Conservation (phyloP, 495 filamentous ascomycete genomes). For the Trichoderma orchidacearum region DNA sequence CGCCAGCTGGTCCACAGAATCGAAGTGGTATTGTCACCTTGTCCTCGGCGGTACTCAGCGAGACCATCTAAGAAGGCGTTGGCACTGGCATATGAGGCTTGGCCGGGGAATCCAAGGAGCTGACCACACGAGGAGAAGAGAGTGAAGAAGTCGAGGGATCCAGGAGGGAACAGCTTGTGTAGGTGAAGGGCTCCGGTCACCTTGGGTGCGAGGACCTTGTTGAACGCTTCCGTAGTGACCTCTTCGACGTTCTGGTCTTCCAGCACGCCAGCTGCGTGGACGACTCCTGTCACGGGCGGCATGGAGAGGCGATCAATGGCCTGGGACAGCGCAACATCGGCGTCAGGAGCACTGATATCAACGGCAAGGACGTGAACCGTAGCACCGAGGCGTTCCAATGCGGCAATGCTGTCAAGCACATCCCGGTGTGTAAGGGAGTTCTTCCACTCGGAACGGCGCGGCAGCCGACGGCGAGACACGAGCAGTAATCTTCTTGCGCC, state of each 20-base stretch:
- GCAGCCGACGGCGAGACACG: slow-evolving; percentile 10
- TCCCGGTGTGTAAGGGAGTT: not conserved
- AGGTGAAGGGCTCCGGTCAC: slow-evolving; percentile 24
- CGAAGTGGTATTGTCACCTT: slow-evolving; percentile 20
- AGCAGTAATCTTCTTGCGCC: slow-evolving; percentile 28
- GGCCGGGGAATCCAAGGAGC: slow-evolving; percentile 37
- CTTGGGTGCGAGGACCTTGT: slow-evolving; percentile 26
- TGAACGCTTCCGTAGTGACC: slow-evolving; percentile 16
- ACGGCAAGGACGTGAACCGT: not conserved
- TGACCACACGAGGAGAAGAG: slow-evolving; percentile 19
- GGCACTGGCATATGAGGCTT: slow-evolving; percentile 46
- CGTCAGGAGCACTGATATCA: not conserved
- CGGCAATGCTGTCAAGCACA: not conserved
- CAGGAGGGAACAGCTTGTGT: slow-evolving; percentile 18
- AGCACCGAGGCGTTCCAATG: not conserved
- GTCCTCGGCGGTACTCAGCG: slow-evolving; percentile 9
- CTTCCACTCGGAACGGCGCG: not conserved
- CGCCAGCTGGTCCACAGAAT: slow-evolving; percentile 33
- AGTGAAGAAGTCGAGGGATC: slow-evolving; percentile 46
- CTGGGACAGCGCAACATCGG: not conserved
- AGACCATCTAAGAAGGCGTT: slow-evolving; percentile 43
- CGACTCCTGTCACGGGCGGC: slow-evolving; percentile 26
- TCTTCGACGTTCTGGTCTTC: slow-evolving; percentile 23
- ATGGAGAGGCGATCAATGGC: not conserved
- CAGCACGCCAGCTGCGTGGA: slow-evolving; percentile 33